Evolutionary conservation across 768 basidiomycete genomes (phyloP), one percentile per base, ranked within the genome.

Genomic region (Daedaleopsis sinensis): DNA sequence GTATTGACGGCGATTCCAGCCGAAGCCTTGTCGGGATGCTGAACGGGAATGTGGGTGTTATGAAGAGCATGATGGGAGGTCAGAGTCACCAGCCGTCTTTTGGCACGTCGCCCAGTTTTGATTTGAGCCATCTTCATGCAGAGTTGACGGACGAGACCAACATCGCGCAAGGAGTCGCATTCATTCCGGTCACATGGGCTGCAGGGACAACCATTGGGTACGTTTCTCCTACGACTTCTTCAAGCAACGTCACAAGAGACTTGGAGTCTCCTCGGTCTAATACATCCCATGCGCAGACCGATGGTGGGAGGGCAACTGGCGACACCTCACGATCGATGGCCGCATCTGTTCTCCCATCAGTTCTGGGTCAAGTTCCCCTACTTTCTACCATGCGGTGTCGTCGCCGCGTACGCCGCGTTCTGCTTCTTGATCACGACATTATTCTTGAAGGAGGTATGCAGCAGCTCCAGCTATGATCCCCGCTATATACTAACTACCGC

Each of bases 21-120:
- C 89, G 89, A 18, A 90, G 88, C 63, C 72, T 90, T 18, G 85
- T 84, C 47, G 89, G 89, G 2, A 72, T 86, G 48, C 71, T 91
- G n/a, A 88, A 89, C 63, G 89, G 88, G 36, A 89, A 89, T 66
- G 80, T 85, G 2, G 87, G 86, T 5, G 87, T 91, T 24, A 86
- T 89, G 81, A 91, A 90, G 68, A 87, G 84, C 64, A 83, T 85
- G 67, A 80, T 90, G 73, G 87, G 62, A 59, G 71, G 71, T 69
- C 37, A 1, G 58, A 37, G 4, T 5, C 21, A 19, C 52, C 11
- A 49, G 3, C 9, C 42, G 43, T 18, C 49, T 23, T 37, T 7
- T 0, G 15, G n/a, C 16, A 23, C 47, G 5, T 47, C 32, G 15
- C 24, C 48, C 15, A n/a, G n/a, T n/a, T n/a, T n/a, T 5, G 37